Base-by-base conservation (phyloP, 2,329 filamentous ascomycete genomes). In the Triangularia setosa region DNA sequence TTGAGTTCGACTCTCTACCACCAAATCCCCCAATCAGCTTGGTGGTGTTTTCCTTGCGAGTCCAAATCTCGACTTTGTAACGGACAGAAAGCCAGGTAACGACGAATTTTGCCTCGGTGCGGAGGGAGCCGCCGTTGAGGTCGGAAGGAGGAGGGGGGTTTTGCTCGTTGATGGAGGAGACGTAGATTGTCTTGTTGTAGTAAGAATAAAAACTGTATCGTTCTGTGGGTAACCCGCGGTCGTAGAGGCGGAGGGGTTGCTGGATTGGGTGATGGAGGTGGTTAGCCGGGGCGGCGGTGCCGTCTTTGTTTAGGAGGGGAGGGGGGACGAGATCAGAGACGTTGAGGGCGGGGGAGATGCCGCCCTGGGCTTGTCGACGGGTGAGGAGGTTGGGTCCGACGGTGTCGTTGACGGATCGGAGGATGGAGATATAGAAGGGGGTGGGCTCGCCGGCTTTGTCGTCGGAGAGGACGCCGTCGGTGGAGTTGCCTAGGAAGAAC, bases 141-240 rank as follows among this genome's bases (percentile, higher is more conserved):
- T 89, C 86, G 25, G 80, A 76, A 1, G 80, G 76, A 2, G 73
- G 74, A n/a, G 78, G 73, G 14, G n/a, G 21, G 12, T 6, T 16
- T 16, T 25, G 21, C 40, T 58, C 61, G 18, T 60, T 44, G 11
- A 82, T 78, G 16, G 86, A 87, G 70, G 88, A 87, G 67, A 96
- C 81, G 79, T 94, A 96, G 68, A 96, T 91, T 8, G 89, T 90
- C 69, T 93, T 91, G 77, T 93, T 88, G 76, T 91, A 98, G 80
- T 97, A 96, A 0, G 86, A 91, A 79, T 97, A 97, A 78, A 97
- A 97, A 2, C 92, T 92, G 76, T 96, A 97, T 77, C 97, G 92
- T 75, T 98, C 94, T 0, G 89, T 89, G 1, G 84, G 79, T 27
- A 90, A 81, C 18, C 90, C 93, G 21, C 93, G 90, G 75, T 98